Conservation (phyloP, 352 stramenopile species). For the Phytophthora pini region DNA sequence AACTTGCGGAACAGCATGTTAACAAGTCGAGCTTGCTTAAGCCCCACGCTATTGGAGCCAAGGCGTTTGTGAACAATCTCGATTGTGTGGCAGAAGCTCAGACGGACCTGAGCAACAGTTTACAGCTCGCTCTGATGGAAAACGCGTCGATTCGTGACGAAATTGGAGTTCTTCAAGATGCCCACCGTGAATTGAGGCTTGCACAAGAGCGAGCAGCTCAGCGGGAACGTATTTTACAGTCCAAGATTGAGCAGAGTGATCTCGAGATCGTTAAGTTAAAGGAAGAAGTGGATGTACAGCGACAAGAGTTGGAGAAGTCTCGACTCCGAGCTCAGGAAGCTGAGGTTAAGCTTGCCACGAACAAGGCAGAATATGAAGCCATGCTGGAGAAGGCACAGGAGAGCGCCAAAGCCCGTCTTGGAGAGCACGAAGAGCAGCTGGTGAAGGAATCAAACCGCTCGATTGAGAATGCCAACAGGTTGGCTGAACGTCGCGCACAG, state of each 20-base stretch:
- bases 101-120: slow-evolving; percentile 58
- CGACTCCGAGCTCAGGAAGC: slow-evolving; percentile 45
- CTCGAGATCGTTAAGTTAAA: slow-evolving; percentile 47
- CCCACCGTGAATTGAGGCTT: slow-evolving; percentile 51
- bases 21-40: slow-evolving; percentile 21
- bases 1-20: slow-evolving; percentile 46
- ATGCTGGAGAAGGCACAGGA: slow-evolving; percentile 57
- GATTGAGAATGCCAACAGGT: slow-evolving; percentile 66
- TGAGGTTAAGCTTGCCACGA: slow-evolving; percentile 39
- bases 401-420: slow-evolving; percentile 51
- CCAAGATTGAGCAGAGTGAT: slow-evolving; percentile 47
- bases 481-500: slow-evolving; percentile 62
- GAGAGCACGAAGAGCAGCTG: slow-evolving; percentile 69
- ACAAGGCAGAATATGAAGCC: slow-evolving; percentile 51
- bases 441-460: slow-evolving; percentile 82
- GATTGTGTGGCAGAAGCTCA: slow-evolving; percentile 71
- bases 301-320: slow-evolving; percentile 44
- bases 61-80: slow-evolving; percentile 55
- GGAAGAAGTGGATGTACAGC: slow-evolving; percentile 44
- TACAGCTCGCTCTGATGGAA: slow-evolving; percentile 76
- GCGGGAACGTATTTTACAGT: slow-evolving; percentile 35
- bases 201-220: slow-evolving; percentile 35
- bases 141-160: slow-evolving; percentile 82
- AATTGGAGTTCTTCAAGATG: slow-evolving; percentile 57
- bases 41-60: slow-evolving; percentile 13